phyloP scores from a whole-genome alignment of 345 rosid species.

The Microthlaspi erraticum region DNA sequence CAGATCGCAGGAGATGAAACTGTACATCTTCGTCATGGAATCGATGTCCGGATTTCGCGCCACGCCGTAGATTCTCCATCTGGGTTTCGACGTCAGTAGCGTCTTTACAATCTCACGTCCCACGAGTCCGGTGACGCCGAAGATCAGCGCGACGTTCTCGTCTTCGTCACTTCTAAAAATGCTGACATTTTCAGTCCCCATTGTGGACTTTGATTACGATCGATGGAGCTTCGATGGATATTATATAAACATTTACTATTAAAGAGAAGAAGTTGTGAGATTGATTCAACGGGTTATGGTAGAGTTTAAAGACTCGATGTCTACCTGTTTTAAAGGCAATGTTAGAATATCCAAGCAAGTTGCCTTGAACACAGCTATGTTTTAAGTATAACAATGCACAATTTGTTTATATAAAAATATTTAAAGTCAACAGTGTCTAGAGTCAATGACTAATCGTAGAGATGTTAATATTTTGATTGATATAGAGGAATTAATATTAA shows the following conservation, averaged over 20 bases:
- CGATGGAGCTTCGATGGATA: neutral
- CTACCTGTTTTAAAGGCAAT: slow-evolving; percentile 37
- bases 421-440: slow-evolving; percentile 43
- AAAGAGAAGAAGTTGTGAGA: slow-evolving; percentile 7
- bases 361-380: slow-evolving; percentile 39
- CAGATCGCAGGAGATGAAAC: slow-evolving; percentile 80
- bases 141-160: slow-evolving; percentile 65
- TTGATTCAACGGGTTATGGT: slow-evolving; percentile 34
- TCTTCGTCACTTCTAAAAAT: slow-evolving; percentile 25
- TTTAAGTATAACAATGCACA: slow-evolving; percentile 37
- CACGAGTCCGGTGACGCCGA: slow-evolving; percentile 88
- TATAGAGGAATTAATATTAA: too few relatives aligned
- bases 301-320: slow-evolving; percentile 44
- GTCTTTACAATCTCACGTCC: slow-evolving; percentile 73
- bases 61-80: slow-evolving; percentile 88
- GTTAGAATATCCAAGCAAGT: slow-evolving; percentile 36
- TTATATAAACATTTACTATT: neutral
- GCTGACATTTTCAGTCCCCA: slow-evolving; percentile 49
- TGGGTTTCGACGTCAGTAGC: slow-evolving; percentile 51
- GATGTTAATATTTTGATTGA: too few relatives aligned
- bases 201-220: slow-evolving; percentile 28
- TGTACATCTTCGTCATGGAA: slow-evolving; percentile 52
- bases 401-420: neutral
- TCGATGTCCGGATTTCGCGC: slow-evolving; percentile 61
- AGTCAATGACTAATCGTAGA: too few relatives aligned